phyloP scores from a whole-genome alignment of 2,329 filamentous ascomycete genomes.

The Alternaria solani region DNA sequence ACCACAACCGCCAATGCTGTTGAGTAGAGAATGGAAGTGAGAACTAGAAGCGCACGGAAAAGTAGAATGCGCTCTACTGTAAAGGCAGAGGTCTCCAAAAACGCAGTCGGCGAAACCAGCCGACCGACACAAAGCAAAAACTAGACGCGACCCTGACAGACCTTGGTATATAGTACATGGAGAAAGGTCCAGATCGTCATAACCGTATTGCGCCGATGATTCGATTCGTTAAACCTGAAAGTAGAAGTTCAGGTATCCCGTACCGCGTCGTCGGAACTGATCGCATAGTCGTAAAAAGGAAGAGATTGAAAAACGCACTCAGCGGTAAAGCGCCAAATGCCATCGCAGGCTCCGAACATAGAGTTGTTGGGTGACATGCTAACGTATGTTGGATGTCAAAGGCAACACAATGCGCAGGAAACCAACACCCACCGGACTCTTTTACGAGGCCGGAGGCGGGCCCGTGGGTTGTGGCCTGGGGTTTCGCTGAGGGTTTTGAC shows the following conservation, averaged over 20 bases:
- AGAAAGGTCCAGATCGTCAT: slow-evolving; percentile 43
- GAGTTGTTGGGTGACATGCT: slow-evolving; percentile 40
- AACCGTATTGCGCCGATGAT: slow-evolving; percentile 45
- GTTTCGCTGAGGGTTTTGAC: slow-evolving; percentile 46
- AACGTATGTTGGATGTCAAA: slow-evolving; percentile 22
- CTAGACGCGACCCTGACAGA: slow-evolving; percentile 36
- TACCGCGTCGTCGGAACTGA: slow-evolving; percentile 46
- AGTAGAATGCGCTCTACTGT: slow-evolving; percentile 15
- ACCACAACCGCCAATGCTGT: slow-evolving; percentile 18
- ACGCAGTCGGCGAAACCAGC: slow-evolving; percentile 36
- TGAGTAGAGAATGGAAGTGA: slow-evolving; percentile 12
- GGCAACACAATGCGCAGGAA: slow-evolving; percentile 45
- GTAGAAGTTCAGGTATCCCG: slow-evolving; percentile 44
- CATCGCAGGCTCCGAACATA: slow-evolving; percentile 39
- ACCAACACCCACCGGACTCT: slow-evolving; percentile 18
- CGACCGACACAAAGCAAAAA: slow-evolving; percentile 35
- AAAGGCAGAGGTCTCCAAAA: slow-evolving; percentile 20
- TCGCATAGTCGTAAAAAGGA: slow-evolving; percentile 41
- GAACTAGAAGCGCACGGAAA: slow-evolving; percentile 16
- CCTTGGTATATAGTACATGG: slow-evolving; percentile 51
- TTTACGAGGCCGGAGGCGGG: slow-evolving; percentile 39
- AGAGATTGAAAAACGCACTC: slow-evolving; percentile 37
- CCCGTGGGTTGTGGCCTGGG: slow-evolving; percentile 43
- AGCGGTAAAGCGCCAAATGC: slow-evolving; percentile 30
- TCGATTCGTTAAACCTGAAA: slow-evolving; percentile 45